Base-by-base conservation (phyloP, 176 grass and related monocot genomes). In the Eragrostis nindensis region DNA sequence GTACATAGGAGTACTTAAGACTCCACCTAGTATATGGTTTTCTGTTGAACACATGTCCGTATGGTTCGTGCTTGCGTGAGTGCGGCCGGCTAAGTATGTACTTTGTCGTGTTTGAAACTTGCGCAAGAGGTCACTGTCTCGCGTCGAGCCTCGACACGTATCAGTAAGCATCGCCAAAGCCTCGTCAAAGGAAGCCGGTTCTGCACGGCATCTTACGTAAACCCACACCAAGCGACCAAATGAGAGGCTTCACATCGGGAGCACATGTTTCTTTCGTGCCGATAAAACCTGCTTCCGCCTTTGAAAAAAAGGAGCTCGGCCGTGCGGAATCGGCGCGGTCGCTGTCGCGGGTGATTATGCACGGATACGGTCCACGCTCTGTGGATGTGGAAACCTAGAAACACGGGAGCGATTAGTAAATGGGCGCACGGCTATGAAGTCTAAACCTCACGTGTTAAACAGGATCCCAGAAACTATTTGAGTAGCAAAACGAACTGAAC, bases 191-290 rank as follows among this genome's bases (percentile, higher is more conserved):
- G 24, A 36, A 32, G 17, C 11, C n/a, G n/a, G n/a, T n/a, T 54
- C 60, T 2, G 38, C 71, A 57, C 62, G 49, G 62, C 72, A 69
- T 24, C 61, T 5, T 47, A 61, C 11, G 19, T 12, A 11, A 1
- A 12, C 38, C 29, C 68, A n/a, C n/a, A n/a, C 68, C 42, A 26
- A 27, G 43, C 3, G 41, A 65, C 46, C 60, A 0, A 50, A 19
- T 8, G 10, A 40, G 5, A n/a, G 5, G 11, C 13, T 11, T 5
- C 63, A 7, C 65, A 11, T 22, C 46, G 45, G 40, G 5, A n/a
- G 27, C 73, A 11, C 83, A 17, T 32, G 67, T 72, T 73, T 79
- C 57, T 79, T 72, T 73, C 68, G 68, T 73, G 57, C 75, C 57
- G 21, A n/a, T 77, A n/a, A 70, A 14, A 14, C 21, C 19, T 41